Evolutionary conservation across 371 early-diverging fungal genomes (phyloP).

Genomic region (Polyrhizophydium stewartii): DNA sequence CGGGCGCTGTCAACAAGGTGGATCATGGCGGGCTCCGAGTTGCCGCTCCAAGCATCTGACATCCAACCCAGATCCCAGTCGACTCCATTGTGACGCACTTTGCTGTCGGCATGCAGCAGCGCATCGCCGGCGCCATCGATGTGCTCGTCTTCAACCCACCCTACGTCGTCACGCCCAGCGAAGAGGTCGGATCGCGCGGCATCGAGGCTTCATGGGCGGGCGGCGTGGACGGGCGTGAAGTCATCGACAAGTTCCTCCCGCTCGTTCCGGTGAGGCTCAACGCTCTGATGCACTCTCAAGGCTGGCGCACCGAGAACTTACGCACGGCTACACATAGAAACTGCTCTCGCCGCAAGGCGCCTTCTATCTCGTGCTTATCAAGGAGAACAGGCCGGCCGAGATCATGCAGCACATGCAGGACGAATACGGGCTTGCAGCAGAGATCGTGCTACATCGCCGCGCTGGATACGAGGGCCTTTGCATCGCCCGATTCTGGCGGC

Average conservation of each 20-base stretch:
- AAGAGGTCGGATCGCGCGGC: conserved; percentile 64
- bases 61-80: conserved; percentile 35
- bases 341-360: conserved; percentile 67
- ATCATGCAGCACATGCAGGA: conserved; percentile 48
- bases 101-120: conserved; percentile 47
- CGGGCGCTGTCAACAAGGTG: conserved; percentile 51
- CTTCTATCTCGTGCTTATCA: conserved; percentile 85
- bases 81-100: conserved; percentile 62
- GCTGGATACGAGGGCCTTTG: conserved; percentile 32
- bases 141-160: conserved; percentile 92
- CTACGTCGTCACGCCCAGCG: conserved; percentile 76
- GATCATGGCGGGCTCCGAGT: conserved; percentile 10
- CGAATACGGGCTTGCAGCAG: conserved; percentile 10
- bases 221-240: conserved; percentile 86
- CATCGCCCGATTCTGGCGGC: conserved; percentile 20
- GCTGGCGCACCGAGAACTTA: neutral
- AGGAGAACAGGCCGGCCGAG: conserved; percentile 86
- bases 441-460: conserved; percentile 24
- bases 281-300: too few species aligned
- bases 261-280: conserved; percentile 54
- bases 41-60: neutral
- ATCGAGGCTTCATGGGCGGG: conserved; percentile 94
- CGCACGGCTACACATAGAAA: conserved; percentile 26
- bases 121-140: conserved; percentile 61
- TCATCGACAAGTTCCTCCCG: conserved; percentile 81